Conservation (phyloP, 1,139 yeast genomes). For the Geotrichum cucujoidarum region DNA sequence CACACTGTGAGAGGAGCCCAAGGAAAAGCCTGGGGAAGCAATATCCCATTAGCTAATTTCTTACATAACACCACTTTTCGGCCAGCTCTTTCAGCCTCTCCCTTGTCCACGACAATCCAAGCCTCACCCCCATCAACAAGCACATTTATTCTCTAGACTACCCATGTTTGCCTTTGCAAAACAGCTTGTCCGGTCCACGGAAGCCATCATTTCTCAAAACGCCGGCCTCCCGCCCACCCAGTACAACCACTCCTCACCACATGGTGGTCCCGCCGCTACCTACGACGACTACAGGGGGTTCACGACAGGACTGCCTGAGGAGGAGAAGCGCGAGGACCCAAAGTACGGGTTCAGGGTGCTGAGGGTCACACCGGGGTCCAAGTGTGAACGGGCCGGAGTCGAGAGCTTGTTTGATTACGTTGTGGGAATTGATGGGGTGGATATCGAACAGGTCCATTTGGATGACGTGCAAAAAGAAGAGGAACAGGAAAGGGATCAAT, state of each 20-base stretch:
- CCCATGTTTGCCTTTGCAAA: conserved; percentile 85
- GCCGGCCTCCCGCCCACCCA: conserved; percentile 38
- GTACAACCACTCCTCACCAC: conserved; percentile 30
- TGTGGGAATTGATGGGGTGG: conserved; percentile 63
- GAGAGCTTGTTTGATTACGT: conserved; percentile 87
- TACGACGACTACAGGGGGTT: conserved; percentile 6
- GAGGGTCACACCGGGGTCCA: conserved; percentile 43
- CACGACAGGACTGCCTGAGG: conserved; percentile 14
- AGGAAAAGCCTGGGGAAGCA: too few relatives aligned
- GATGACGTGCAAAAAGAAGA: not conserved
- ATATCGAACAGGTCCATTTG: conserved; percentile 40
- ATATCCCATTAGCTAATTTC: too few relatives aligned
- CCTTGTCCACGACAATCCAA: not conserved
- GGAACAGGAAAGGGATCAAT: not conserved
- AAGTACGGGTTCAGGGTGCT: conserved; percentile 54
- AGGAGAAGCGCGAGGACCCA: conserved; percentile 39
- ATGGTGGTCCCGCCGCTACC: conserved; percentile 13
- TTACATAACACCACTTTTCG: too few relatives aligned
- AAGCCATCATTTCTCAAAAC: conserved; percentile 38
- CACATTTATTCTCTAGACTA: not conserved
- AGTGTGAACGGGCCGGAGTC: conserved; percentile 47
- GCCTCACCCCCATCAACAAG: not conserved
- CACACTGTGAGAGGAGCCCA: not conserved
- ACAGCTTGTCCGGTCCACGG: conserved; percentile 72
- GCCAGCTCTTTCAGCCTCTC: too few relatives aligned